Evolutionary conservation across 257 asterid species (phyloP).

Genomic region (Salvia rosmarinus): DNA sequence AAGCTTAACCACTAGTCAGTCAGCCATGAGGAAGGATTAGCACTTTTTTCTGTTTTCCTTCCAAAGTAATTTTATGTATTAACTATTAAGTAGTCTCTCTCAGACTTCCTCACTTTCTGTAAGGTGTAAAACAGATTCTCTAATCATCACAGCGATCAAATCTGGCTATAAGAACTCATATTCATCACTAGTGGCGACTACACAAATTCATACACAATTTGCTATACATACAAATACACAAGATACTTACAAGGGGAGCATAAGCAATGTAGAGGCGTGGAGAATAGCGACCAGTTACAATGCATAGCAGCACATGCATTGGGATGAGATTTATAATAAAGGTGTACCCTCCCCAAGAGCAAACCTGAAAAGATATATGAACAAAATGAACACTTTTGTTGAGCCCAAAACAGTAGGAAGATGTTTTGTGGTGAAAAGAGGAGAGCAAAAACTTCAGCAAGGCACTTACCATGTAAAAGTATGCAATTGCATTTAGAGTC

Average conservation of each 20-base stretch:
- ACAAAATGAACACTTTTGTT: slow-evolving; percentile 25
- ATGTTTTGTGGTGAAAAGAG: slow-evolving; percentile 12
- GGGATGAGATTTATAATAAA: slow-evolving; percentile 98
- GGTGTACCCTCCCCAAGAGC: slow-evolving; percentile 99
- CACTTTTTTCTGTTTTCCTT: neutral
- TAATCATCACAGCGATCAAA: slow-evolving; percentile 5
- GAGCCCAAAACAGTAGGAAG: slow-evolving; percentile 26
- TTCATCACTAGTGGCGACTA: slow-evolving; percentile 10
- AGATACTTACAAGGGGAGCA: slow-evolving; percentile 89
- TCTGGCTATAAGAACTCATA: neutral
- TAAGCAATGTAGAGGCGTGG: slow-evolving; percentile 95
- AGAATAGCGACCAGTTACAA: slow-evolving; percentile 95
- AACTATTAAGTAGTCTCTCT: neutral
- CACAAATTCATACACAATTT: slow-evolving; percentile 18
- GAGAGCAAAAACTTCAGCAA: slow-evolving; percentile 18
- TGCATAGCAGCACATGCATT: slow-evolving; percentile 97
- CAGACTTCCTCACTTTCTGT: slow-evolving; percentile 10
- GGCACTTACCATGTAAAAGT: slow-evolving; percentile 90
- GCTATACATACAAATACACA: slow-evolving; percentile 9
- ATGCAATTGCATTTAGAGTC: slow-evolving; percentile 84
- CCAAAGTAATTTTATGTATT: neutral
- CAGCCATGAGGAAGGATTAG: slow-evolving; percentile 2
- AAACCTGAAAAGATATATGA: slow-evolving; percentile 61
- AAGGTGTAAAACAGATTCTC: neutral
- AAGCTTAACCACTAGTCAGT: neutral